phyloP scores from a whole-genome alignment of 2,329 filamentous ascomycete species.

The Alternaria dauci region DNA sequence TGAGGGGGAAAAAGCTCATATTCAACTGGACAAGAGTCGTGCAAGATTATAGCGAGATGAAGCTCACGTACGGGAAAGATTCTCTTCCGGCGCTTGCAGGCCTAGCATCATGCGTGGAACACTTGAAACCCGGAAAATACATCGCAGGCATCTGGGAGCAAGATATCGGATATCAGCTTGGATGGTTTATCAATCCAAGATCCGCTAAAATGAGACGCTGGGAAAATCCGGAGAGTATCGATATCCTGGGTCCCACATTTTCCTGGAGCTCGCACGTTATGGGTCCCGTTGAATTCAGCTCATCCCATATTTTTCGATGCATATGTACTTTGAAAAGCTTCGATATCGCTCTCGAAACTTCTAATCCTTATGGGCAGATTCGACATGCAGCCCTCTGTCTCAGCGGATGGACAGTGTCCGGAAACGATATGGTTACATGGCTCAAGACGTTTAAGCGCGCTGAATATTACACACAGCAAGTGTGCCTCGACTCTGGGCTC shows the following conservation, averaged over 20 bases:
- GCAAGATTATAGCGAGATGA: background rate
- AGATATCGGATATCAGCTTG: accelerated
- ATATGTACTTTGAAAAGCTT: background rate
- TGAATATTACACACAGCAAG: background rate
- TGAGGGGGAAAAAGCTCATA: background rate
- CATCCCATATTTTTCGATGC: background rate
- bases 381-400: background rate
- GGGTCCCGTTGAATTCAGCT: accelerated
- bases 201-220: background rate
- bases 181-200: background rate
- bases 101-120: background rate
- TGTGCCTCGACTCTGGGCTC: background rate
- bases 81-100: accelerated
- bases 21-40: background rate
- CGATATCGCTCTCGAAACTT: background rate
- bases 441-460: too few relatives aligned
- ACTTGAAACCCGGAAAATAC: background rate
- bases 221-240: background rate
- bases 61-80: background rate
- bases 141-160: background rate
- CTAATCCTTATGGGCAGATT: background rate
- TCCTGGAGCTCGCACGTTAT: background rate
- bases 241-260: background rate
- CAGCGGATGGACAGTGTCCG: background rate
- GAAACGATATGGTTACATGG: background rate